Percentiles rank a stretch among this genome's conserved stretches.
Evolutionary conservation across 495 filamentous ascomycete species (phyloP).

Genomic region (Penicillium parvum): DNA sequence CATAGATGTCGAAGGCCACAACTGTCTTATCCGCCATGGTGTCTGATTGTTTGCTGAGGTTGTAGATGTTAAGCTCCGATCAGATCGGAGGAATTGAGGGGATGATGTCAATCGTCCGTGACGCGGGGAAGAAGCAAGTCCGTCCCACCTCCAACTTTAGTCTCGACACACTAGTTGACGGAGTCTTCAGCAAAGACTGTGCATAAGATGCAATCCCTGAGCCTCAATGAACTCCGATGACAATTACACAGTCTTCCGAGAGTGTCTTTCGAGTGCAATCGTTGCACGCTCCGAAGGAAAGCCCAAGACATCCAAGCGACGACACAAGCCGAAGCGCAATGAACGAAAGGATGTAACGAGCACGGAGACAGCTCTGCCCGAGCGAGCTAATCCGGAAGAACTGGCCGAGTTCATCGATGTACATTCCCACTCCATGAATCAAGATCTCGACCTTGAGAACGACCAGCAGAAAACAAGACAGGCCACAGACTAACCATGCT

Average conservation of each 20-base stretch:
- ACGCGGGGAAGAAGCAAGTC: slow-evolving; percentile 2
- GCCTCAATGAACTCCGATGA: slow-evolving; percentile 24
- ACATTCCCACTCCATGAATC: slow-evolving; percentile 13
- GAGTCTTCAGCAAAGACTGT: no score
- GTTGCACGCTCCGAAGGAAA: slow-evolving; percentile 48
- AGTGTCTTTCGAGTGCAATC: slow-evolving; percentile 58
- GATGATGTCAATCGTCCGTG: slow-evolving; percentile 11
- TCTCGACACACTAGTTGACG: no score
- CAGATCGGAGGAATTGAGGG: neutral
- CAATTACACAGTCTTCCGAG: slow-evolving; percentile 68
- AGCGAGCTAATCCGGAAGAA: slow-evolving; percentile 54
- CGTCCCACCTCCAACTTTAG: neutral
- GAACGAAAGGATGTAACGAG: slow-evolving; percentile 15
- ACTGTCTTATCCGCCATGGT: slow-evolving; percentile 26
- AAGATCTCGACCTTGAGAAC: no score
- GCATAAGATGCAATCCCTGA: neutral
- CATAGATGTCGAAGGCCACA: slow-evolving; percentile 74
- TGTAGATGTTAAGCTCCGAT: neutral
- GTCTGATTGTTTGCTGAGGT: neutral
- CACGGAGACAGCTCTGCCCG: slow-evolving; percentile 6
- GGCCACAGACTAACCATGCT: neutral
- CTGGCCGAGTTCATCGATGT: slow-evolving; percentile 70
- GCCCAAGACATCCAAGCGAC: slow-evolving; percentile 39
- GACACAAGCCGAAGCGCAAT: slow-evolving; percentile 34
- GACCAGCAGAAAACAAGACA: no score